phyloP scores from a whole-genome alignment of 306 rosid species.

The Medicago lupulina region DNA sequence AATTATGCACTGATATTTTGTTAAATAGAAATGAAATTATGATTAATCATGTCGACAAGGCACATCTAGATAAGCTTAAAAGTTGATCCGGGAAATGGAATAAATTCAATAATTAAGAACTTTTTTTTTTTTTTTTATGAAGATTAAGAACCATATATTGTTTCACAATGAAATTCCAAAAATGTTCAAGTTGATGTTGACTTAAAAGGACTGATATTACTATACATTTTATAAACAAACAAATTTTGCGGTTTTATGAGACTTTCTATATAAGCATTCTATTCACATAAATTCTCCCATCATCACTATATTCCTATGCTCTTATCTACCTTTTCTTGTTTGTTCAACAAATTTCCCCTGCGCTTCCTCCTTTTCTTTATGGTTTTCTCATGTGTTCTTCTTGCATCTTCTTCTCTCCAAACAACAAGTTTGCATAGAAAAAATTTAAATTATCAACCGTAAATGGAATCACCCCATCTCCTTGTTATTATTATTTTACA shows the following conservation, averaged over 20 bases:
- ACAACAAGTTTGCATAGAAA: slow-evolving; percentile 37
- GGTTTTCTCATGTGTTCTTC: slow-evolving; percentile 40
- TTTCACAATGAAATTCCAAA: neutral
- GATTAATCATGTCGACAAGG: neutral
- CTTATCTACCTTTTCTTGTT: neutral
- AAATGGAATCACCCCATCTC: neutral
- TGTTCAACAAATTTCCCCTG: slow-evolving; percentile 23
- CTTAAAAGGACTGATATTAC: neutral
- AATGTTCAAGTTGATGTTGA: slow-evolving; percentile 27
- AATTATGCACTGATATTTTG: neutral
- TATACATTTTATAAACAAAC: neutral
- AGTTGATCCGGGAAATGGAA: neutral
- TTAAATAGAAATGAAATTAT: neutral
- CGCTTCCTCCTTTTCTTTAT: slow-evolving; percentile 25
- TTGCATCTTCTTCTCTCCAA: slow-evolving; percentile 38
- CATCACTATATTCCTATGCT: neutral
- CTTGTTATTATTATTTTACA: neutral
- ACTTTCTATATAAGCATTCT: slow-evolving; percentile 29
- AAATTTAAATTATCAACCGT: too few species aligned
- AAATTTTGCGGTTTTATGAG: neutral
- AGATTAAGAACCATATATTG: too few species aligned
- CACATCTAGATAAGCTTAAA: neutral
- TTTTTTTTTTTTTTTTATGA: too few species aligned
- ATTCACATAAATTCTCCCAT: neutral
- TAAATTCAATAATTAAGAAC: neutral